These are phyloP conservation scores for Thelonectria olida DNA, from an alignment of 2,329 filamentous ascomycete species.

Conservation along the genomic window DNA sequence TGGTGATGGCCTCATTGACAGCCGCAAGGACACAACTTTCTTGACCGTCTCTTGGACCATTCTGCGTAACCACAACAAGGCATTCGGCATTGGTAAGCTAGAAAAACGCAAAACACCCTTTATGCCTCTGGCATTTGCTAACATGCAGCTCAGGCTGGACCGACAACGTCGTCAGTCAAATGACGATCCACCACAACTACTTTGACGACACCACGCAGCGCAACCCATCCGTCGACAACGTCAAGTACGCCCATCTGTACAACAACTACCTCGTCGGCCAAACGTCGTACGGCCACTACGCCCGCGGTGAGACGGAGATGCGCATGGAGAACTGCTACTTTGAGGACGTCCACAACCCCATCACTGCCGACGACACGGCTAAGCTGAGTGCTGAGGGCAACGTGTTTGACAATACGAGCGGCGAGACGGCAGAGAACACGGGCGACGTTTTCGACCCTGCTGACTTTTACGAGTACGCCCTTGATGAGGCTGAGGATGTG, in stretches of 20 bases:
- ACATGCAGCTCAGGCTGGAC: slow-evolving; percentile 31
- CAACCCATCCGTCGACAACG: slow-evolving; percentile 39
- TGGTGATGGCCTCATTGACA: slow-evolving; percentile 38
- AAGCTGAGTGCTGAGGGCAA: slow-evolving; percentile 22
- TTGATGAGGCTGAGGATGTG: slow-evolving; percentile 32
- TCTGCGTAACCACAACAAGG: slow-evolving; percentile 38
- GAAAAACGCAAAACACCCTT: no score
- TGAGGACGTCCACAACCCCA: slow-evolving; percentile 32
- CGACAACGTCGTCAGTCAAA: slow-evolving; percentile 34
- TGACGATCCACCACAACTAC: slow-evolving; percentile 39
- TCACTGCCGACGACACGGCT: slow-evolving; percentile 19
- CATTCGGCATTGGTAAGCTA: slow-evolving; percentile 37
- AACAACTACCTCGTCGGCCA: slow-evolving; percentile 39
- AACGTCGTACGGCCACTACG: slow-evolving; percentile 38
- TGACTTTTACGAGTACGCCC: slow-evolving; percentile 20
- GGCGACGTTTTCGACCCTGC: slow-evolving; percentile 16
- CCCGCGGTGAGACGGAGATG: slow-evolving; percentile 34
- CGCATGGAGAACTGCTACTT: slow-evolving; percentile 41
- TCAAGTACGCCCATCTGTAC: slow-evolving; percentile 39
- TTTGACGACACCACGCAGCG: slow-evolving; percentile 38
- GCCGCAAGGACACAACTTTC: slow-evolving; percentile 40
- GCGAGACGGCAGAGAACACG: slow-evolving; percentile 12
- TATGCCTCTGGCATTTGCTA: no score
- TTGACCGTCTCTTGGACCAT: slow-evolving; percentile 39
- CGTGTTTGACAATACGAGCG: slow-evolving; percentile 19